A percentile compares a stretch with the other conserved stretches of the same genome.
These are phyloP conservation scores for Litsea cubeba DNA, from an alignment of 164 flowering plant species.

Conservation along the genomic window DNA sequence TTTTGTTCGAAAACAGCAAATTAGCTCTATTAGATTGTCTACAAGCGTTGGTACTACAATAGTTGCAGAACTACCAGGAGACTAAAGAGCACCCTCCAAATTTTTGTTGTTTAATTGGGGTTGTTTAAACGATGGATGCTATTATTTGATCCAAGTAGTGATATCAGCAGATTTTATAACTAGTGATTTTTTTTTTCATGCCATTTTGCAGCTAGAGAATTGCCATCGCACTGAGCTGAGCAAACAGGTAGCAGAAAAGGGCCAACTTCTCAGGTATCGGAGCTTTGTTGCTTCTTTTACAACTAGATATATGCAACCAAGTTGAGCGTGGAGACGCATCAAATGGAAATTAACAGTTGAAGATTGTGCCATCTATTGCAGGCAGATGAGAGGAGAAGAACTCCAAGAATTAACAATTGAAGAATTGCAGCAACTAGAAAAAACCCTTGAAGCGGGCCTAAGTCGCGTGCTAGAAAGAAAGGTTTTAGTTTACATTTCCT, in stretches of 20 bases:
- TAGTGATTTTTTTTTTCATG: neutral
- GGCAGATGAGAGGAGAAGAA: slow-evolving; percentile 91
- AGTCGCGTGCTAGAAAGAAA: slow-evolving; percentile 67
- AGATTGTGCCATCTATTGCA: slow-evolving; percentile 14
- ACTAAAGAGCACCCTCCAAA: no score
- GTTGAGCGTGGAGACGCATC: no score
- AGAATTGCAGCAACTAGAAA: slow-evolving; percentile 68
- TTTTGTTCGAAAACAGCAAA: no score
- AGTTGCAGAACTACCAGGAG: no score
- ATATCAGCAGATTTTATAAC: no score
- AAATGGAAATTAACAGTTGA: neutral
- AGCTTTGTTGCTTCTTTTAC: neutral
- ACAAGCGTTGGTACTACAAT: no score
- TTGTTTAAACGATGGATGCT: no score
- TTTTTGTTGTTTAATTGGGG: no score
- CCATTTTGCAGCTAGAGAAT: slow-evolving; percentile 60
- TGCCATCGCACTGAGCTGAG: slow-evolving; percentile 46
- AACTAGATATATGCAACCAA: no score
- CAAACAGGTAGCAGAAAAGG: slow-evolving; percentile 69
- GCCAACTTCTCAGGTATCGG: slow-evolving; percentile 65
- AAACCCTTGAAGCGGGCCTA: slow-evolving; percentile 68
- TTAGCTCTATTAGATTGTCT: no score
- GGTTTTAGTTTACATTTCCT: slow-evolving; percentile 29
- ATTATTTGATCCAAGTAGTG: no score
- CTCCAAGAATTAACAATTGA: slow-evolving; percentile 71